Base-by-base conservation (phyloP, 2,329 filamentous ascomycete genomes). In the Knufia petricola region DNA sequence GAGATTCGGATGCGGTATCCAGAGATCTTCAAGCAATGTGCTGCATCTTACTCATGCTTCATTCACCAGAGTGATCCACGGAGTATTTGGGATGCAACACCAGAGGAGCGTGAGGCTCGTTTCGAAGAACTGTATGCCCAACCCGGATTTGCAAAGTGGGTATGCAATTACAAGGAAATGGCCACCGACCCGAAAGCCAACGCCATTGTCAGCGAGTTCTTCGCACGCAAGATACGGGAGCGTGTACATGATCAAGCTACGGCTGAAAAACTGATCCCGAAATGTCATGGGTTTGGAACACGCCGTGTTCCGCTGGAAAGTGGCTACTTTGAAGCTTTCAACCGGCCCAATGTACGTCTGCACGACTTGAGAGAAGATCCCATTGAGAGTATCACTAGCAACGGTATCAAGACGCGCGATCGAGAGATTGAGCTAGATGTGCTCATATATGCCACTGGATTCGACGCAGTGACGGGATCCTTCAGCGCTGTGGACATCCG, bases 141-240 rank as follows among this genome's bases (percentile, higher is more conserved):
- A 0, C 77, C 76, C 1, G 78, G 78, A 0, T 80, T 81, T 58
- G 59, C 63, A 0, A 75, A 68, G 58, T 76, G 75, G 73, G 61
- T 78, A 0, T 64, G 64, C 0, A 59, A 67, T 3, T 81, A 77
- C 64, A 70, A 68, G 24, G 78, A 82, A 49, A 64, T 68, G n/a
- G 51, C 77, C 4, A 56, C 63, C 10, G 61, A 68, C 32, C 40
- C 61, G 0, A 65, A 73, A 10, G 73, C 74, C 1, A 81, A 81
- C 54, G 59, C 66, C 12, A 66, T 69, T 46, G 64, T 68, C 0
- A 79, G 79, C 55, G 64, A 72, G 3, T 78, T 79, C 58, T 79
- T 77, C 72, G 67, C 65, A 1, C 66, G 69, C 52, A 78, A 77
- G 61, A 71, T 69, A 0, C 69, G 75, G 1, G 64, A 62, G 4